Evolutionary conservation across 768 basidiomycete species (phyloP).

Genomic region (Pisolithus microcarpus): DNA sequence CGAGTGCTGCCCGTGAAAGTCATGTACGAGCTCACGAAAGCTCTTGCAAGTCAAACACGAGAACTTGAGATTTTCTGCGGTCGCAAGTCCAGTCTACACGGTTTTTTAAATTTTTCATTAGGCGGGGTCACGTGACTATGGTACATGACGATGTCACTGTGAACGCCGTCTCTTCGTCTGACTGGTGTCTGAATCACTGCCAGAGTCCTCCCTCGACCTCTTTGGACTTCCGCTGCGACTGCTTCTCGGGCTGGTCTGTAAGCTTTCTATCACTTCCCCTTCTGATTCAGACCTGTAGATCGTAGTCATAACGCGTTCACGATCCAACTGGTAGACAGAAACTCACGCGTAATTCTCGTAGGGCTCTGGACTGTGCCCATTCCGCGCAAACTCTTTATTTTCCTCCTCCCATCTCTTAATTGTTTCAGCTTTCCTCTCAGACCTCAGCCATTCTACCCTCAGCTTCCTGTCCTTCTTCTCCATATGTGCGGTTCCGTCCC

Average conservation of each 20-base stretch:
- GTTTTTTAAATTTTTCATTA: background rate
- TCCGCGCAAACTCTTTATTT: conserved; percentile 8
- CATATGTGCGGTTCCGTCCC: conserved; percentile 26
- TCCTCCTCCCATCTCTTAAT: conserved; percentile 14
- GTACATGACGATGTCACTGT: background rate
- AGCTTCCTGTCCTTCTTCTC: conserved; percentile 15
- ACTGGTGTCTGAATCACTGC: background rate
- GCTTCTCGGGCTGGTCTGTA: conserved; percentile 18
- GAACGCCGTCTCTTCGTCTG: background rate
- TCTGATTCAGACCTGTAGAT: conserved; percentile 16
- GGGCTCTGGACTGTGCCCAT: conserved; percentile 11
- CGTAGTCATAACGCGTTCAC: background rate
- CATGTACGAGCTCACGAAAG: conserved; percentile 20
- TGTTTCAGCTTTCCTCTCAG: conserved; percentile 13
- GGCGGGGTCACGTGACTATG: background rate
- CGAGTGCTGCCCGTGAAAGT: conserved; percentile 28
- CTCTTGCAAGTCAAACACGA: conserved; percentile 2
- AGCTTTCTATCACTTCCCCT: conserved; percentile 18
- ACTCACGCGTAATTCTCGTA: conserved; percentile 22
- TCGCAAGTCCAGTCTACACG: background rate
- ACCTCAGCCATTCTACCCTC: conserved; percentile 20
- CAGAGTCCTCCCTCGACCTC: conserved; percentile 7
- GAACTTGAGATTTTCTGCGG: background rate
- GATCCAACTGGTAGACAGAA: background rate
- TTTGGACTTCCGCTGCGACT: conserved; percentile 13